Evolutionary conservation across 805 yeast genomes (phyloP), one percentile per base, ranked within the genome.

Genomic region (Jamesozyma lodderae): DNA sequence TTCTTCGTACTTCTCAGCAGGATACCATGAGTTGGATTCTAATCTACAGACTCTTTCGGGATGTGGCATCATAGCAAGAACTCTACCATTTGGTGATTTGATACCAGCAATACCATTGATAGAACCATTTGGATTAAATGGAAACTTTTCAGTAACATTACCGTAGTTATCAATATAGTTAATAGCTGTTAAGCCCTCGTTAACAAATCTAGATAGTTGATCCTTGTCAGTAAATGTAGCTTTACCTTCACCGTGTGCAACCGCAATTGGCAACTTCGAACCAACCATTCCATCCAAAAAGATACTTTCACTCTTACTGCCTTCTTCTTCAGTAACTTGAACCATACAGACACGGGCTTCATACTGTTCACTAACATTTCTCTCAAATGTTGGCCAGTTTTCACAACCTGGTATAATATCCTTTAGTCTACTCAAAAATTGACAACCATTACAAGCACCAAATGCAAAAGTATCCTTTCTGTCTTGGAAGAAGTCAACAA

Each of bases 401-500:
- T 83, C 94, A 40, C 61, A 55, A 35, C 97, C 97, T 26, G 97
- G 97, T 46, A 92, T 86, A 35, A 61, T 60, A 45, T 73, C 78
- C 51, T 85, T 83, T 44, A 92, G 74, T 64, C 87, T 79, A 44
- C 95, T 79, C 55, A 92, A 66, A 70, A 92, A 92, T 64, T 92
- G 98, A 67, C 98, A 92, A 45, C 98, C 98, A 61, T 92, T 92
- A 73, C 98, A 92, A 34, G 95, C 95, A 63, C 98, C 98, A 52
- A 92, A 78, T 4, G 97, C 94, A 68, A 92, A 92, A 0, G 98
- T 92, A 59, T 92, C 94, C 15, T 69, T 68, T 64, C 98, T 79
- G 38, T 76, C 82, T 53, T 79, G 78, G 76, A 92, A 92, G 63
- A 92, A 92, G 35, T 66, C 71, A 47, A 67, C 63, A 61, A 92